Conservation (phyloP, 768 basidiomycete genomes). For the Macrolepiota dolichaula region DNA sequence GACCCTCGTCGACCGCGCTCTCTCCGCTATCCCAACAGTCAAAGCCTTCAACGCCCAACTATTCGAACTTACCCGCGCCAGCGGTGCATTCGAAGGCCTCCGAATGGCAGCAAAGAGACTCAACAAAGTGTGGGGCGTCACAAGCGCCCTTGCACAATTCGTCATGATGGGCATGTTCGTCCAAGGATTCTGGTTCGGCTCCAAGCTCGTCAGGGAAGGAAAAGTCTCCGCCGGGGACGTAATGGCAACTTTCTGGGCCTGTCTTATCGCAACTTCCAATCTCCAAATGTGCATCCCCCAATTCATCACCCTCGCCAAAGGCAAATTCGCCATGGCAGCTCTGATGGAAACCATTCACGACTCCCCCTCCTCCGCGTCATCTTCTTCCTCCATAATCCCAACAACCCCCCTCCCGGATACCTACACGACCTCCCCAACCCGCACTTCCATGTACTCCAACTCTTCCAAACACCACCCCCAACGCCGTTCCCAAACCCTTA, state of each 20-base stretch:
- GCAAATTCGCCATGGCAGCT: conserved; percentile 76
- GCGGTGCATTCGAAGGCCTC: conserved; percentile 42
- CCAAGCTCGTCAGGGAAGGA: conserved; percentile 81
- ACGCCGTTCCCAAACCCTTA: conserved; percentile 26
- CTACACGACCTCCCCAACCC: conserved; percentile 31
- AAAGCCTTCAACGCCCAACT: conserved; percentile 85
- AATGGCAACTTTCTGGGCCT: conserved; percentile 99
- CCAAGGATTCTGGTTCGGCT: conserved; percentile 95
- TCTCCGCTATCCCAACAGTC: conserved; percentile 79
- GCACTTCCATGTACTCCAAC: conserved; percentile 50
- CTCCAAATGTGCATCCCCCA: conserved; percentile 86
- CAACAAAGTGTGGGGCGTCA: conserved; percentile 73
- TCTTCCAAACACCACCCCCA: conserved; percentile 21
- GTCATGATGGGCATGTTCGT: conserved; percentile 92
- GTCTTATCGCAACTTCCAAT: conserved; percentile 84
- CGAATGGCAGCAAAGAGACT: conserved; percentile 48
- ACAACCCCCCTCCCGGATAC: conserved; percentile 24
- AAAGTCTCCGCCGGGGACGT: conserved; percentile 69
- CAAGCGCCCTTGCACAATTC: conserved; percentile 70
- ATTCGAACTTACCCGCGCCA: conserved; percentile 40
- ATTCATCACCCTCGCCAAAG: conserved; percentile 72
- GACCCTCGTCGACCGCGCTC: conserved; percentile 74
- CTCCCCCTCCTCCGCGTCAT: conserved; percentile 25
- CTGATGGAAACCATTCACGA: conserved; percentile 59
- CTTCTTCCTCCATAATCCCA: conserved; percentile 12